Base-by-base conservation (phyloP, 768 basidiomycete species). In the Erythrobasidium yunnanense region DNA sequence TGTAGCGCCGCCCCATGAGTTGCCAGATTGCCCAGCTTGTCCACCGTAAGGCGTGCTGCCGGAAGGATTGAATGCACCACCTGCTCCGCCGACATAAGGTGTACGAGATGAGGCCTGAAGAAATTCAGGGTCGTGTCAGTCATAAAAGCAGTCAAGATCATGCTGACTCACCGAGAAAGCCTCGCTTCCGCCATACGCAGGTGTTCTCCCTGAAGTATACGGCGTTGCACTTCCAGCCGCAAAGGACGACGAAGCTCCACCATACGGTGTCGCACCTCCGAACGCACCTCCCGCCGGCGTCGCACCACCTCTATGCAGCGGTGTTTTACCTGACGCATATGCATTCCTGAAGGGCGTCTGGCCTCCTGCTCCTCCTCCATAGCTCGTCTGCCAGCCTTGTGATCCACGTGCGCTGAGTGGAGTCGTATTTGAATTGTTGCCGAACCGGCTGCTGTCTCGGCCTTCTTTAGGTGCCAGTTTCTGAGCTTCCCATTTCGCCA, bases 131-230 rank as follows among this genome's bases (percentile, higher is more conserved):
- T n/a, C n/a, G n/a, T n/a, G n/a, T n/a, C n/a, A n/a, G n/a, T n/a
- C n/a, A n/a, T n/a, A n/a, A n/a, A n/a, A n/a, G n/a, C n/a, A n/a
- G n/a, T n/a, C n/a, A n/a, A n/a, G n/a, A n/a, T n/a, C n/a, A n/a
- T n/a, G 17, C 8, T 53, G 20, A 56, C 63, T 29, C 22, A 29
- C 27, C 45, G 22, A 7, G 58, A 55, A 34, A 47, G 69, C 47
- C 51, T 67, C 22, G 47, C 66, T n/a, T 42, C 52, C 4, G 77
- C 75, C 85, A 82, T 85, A 18, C 81, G 47, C 81, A 0, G 83
- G 82, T 29, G 81, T 82, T 68, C 78, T 81, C 33, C 83, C 80
- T 33, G 80, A 78, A 27, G 73, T 75, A 38, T 77, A 52, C 27
- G 32, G 68, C 33, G 53, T 63, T 81, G 55, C 80, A 18, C 84